Percentiles rank a stretch among this genome's conserved stretches.
Evolutionary conservation across 306 rosid genomes (phyloP).

Genomic region (Gastrolobium villosum): DNA sequence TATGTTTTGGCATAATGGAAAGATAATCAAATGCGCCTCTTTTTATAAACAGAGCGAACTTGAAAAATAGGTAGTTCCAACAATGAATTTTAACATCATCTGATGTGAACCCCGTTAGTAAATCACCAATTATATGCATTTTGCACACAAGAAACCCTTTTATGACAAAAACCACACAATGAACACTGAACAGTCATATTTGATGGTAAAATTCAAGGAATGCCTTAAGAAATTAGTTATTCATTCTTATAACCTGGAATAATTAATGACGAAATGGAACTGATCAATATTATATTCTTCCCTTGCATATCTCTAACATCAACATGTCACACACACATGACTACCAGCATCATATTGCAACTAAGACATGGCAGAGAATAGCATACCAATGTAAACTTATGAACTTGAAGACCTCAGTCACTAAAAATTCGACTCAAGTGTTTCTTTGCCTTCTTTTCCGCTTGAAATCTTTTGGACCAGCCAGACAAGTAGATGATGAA

Average conservation of each 20-base stretch:
- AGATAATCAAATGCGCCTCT: not conserved
- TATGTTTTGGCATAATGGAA: not conserved
- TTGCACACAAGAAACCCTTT: slow-evolving; percentile 13
- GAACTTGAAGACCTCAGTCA: slow-evolving; percentile 30
- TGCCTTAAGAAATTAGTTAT: slow-evolving; percentile 6
- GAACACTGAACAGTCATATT: not conserved
- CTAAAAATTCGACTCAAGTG: slow-evolving; percentile 15
- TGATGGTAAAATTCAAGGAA: slow-evolving; percentile 18
- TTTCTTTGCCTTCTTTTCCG: slow-evolving; percentile 50
- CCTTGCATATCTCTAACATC: slow-evolving; percentile 30
- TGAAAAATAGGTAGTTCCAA: slow-evolving; percentile 3
- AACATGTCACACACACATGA: slow-evolving; percentile 4
- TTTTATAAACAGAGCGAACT: not conserved
- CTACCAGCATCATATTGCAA: slow-evolving; percentile 20
- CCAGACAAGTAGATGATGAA: slow-evolving; percentile 59
- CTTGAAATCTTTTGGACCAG: slow-evolving; percentile 67
- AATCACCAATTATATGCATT: not conserved
- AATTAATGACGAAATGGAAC: slow-evolving; percentile 30
- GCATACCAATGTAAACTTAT: slow-evolving; percentile 14
- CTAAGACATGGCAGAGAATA: slow-evolving; percentile 20
- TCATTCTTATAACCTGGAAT: not conserved
- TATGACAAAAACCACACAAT: not conserved
- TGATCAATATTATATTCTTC: slow-evolving; percentile 27
- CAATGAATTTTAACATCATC: not conserved
- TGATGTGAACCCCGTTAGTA: slow-evolving; percentile 3